Evolutionary conservation across 208 protist genomes (phyloP), one percentile per base, ranked within the genome.

Genomic region (Trypanosoma cruzi): DNA sequence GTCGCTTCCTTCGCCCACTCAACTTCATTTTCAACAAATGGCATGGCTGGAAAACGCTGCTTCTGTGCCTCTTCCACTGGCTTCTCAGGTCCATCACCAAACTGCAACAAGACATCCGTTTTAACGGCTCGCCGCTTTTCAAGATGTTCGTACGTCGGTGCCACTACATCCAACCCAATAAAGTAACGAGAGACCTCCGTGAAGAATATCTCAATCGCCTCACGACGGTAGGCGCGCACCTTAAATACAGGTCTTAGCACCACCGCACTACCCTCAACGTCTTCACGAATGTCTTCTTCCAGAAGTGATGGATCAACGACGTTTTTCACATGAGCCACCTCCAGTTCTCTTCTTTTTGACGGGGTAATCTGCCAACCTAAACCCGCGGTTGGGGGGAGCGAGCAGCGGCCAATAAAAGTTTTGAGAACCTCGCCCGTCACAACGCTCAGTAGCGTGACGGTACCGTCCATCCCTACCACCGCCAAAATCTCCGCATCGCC

Each of bases 141-240:
- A 24, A 96, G 75, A 71, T 96, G 87, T 57, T 88, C 82, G 68
- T 89, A 96, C 16, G 92, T 93, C 18, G 89, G 88, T 5, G 92
- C 82, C 10, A 94, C 65, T 10, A 91, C 79, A 52, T 80, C 80
- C 29, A 94, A 75, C 13, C 86, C 88, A 36, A 84, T 81, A 61
- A 96, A 96, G 71, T 92, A 94, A 32, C 75, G 75, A 46, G 82
- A 94, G 10, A 84, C 83, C 42, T 85, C 70, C 10, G 89, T 84
- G 63, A 92, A 82, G 64, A 92, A 90, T 10, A 92, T 91, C 34
- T 94, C 88, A 26, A 89, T 80, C 52, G 84, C 81, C 31, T 96
- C 86, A 36, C 81, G 64, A 65, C 80, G 82, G 75, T 96, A 94
- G 28, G 92, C 92, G 50, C 80, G 77, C 16, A 96, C 74, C 22